phyloP scores from a whole-genome alignment of 2,329 filamentous ascomycete genomes.

The Sporothrix phasma region DNA sequence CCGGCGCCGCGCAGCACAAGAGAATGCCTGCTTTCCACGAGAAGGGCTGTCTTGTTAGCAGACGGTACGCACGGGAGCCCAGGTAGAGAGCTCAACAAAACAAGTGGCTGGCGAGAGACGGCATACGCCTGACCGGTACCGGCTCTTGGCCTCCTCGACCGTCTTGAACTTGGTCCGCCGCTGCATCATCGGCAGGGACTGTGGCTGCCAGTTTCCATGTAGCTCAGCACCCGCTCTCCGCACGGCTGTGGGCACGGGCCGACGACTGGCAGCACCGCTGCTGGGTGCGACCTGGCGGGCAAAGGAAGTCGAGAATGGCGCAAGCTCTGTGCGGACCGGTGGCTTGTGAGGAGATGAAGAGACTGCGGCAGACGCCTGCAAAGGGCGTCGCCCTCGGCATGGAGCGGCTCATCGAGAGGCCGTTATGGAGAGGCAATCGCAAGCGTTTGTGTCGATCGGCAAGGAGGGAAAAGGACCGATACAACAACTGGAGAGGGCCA shows the following conservation, averaged over 20 bases:
- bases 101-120: too few relatives aligned
- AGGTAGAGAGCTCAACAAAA: not conserved
- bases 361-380: slow-evolving; percentile 10
- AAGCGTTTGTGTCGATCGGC: too few relatives aligned
- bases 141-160: slow-evolving; percentile 49
- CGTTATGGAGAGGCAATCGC: not conserved
- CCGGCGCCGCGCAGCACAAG: slow-evolving; percentile 65
- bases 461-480: too few relatives aligned
- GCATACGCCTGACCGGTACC: slow-evolving; percentile 45
- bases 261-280: not conserved
- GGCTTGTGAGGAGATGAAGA: not conserved
- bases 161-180: slow-evolving; percentile 39
- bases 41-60: slow-evolving; percentile 57
- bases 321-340: not conserved
- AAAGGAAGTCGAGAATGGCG: slow-evolving; percentile 6
- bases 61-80: too few relatives aligned
- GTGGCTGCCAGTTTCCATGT: slow-evolving; percentile 12
- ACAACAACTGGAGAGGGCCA: too few relatives aligned
- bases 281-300: not conserved
- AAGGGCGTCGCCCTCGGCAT: slow-evolving; percentile 14
- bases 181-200: slow-evolving; percentile 25
- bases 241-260: slow-evolving; percentile 1
- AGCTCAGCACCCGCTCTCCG: slow-evolving; percentile 8
- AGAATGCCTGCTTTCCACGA: slow-evolving; percentile 83
- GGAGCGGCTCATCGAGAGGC: slow-evolving; percentile 12